phyloP scores from a whole-genome alignment of 2,329 filamentous ascomycete species.

The Pezicula neosporulosa region DNA sequence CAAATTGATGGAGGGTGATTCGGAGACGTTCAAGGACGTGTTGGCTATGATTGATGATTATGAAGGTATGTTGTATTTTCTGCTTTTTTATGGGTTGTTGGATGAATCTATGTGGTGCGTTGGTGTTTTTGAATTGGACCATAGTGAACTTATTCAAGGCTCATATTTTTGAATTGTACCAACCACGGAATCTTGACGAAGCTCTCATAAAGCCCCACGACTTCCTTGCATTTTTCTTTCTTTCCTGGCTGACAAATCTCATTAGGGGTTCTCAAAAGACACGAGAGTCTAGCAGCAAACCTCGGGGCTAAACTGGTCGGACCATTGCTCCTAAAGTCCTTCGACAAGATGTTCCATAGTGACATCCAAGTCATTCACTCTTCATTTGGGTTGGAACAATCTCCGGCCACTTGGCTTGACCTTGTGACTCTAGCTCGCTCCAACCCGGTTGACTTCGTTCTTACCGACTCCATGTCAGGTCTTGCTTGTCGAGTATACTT shows the following conservation, averaged over 20 bases:
- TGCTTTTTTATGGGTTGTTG: neutral
- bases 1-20: conserved; percentile 49
- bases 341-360: conserved; percentile 82
- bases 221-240: neutral
- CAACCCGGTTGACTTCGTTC: conserved; percentile 73
- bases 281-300: conserved; percentile 83
- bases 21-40: conserved; percentile 70
- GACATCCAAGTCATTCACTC: conserved; percentile 53
- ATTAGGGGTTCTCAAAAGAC: conserved; percentile 71
- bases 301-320: conserved; percentile 80
- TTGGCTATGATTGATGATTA: conserved; percentile 73
- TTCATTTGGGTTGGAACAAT: conserved; percentile 52
- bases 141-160: too few species aligned
- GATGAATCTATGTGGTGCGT: neutral
- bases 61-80: conserved; percentile 46
- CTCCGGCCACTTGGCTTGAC: conserved; percentile 75
- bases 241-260: conserved; percentile 9
- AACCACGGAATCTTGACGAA: neutral
- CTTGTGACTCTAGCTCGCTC: conserved; percentile 80
- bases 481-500: conserved; percentile 77
- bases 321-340: conserved; percentile 78
- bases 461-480: conserved; percentile 67
- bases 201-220: neutral
- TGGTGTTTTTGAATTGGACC: neutral
- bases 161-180: too few species aligned